A percentile compares a stretch with the other conserved stretches of the same genome.
Evolutionary conservation across 768 basidiomycete species (phyloP).

Genomic region (Butyriboletus loyo): DNA sequence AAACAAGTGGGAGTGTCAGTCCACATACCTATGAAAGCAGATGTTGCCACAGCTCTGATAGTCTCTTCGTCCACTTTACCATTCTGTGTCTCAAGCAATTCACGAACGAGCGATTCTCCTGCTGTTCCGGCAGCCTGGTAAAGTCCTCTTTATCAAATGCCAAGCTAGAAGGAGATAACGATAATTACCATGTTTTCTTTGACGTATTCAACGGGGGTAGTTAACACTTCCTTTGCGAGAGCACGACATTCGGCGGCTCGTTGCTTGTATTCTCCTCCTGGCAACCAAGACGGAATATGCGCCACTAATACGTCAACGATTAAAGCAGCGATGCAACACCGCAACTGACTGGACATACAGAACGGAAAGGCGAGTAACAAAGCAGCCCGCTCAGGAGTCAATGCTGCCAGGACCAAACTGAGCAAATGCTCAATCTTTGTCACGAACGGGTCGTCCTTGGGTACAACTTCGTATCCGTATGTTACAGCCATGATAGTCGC

Average conservation of each 20-base stretch:
- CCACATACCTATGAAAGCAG: constrained; percentile 22
- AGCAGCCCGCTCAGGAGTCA: constrained; percentile 24
- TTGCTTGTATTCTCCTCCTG: constrained; percentile 28
- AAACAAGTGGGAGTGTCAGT: neutral
- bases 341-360: constrained; percentile 11
- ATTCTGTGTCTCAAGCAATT: constrained; percentile 6
- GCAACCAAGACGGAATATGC: constrained; percentile 34
- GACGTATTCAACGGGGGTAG: constrained; percentile 21
- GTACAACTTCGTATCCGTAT: constrained; percentile 27
- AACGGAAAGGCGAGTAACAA: constrained; percentile 24
- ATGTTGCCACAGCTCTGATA: constrained; percentile 24
- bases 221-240: constrained; percentile 22
- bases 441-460: constrained; percentile 28
- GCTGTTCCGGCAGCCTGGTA: constrained; percentile 20
- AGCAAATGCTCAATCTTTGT: constrained; percentile 11
- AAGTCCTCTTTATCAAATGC: neutral
- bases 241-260: constrained; percentile 15
- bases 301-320: constrained; percentile 10
- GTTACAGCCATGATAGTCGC: constrained; percentile 22
- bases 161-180: neutral
- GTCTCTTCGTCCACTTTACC: constrained; percentile 2
- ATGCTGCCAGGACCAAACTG: constrained; percentile 4
- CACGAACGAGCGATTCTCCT: constrained; percentile 19
- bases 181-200: constrained; percentile 20
- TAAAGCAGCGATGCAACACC: neutral